These are phyloP conservation scores for Verticillium albo-atrum DNA, from an alignment of 2,329 filamentous ascomycete genomes.

Conservation along the genomic window DNA sequence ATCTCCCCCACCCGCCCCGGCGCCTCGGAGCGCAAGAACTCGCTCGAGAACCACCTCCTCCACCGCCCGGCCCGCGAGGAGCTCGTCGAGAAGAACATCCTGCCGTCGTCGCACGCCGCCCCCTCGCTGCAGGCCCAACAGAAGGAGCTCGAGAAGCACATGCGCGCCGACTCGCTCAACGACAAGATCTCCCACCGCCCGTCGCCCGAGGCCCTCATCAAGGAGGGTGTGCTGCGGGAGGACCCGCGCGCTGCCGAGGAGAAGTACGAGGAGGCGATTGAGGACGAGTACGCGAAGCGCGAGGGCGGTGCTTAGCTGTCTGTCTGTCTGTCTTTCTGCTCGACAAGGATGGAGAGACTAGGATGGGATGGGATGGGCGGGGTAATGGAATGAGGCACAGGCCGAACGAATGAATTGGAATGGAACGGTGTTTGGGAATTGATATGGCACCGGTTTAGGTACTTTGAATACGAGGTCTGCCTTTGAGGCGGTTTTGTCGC, in stretches of 20 bases:
- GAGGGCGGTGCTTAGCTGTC: conserved; percentile 51
- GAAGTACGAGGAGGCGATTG: conserved; percentile 56
- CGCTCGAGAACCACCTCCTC: conserved; percentile 67
- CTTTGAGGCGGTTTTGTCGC: no score
- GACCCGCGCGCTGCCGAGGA: conserved; percentile 56
- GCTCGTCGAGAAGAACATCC: conserved; percentile 82
- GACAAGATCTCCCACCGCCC: conserved; percentile 80
- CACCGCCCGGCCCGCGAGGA: conserved; percentile 71
- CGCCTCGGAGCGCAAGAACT: conserved; percentile 53
- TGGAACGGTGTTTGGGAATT: no score
- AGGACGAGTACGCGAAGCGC: conserved; percentile 60
- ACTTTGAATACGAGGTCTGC: no score
- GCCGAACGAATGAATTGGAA: no score
- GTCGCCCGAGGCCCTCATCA: conserved; percentile 68
- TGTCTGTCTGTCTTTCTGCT: no score
- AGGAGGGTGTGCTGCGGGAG: conserved; percentile 72
- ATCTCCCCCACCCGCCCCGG: conserved; percentile 50
- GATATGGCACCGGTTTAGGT: no score
- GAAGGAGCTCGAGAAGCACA: conserved; percentile 80
- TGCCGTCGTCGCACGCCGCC: conserved; percentile 72
- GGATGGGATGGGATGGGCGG: no score
- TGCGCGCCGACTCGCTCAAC: conserved; percentile 82
- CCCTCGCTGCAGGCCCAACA: conserved; percentile 77
- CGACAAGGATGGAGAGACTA: no score
- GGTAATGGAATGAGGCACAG: no score